Evolutionary conservation across 1,139 yeast species (phyloP).

Genomic region (Suhomyces yuchorum): DNA sequence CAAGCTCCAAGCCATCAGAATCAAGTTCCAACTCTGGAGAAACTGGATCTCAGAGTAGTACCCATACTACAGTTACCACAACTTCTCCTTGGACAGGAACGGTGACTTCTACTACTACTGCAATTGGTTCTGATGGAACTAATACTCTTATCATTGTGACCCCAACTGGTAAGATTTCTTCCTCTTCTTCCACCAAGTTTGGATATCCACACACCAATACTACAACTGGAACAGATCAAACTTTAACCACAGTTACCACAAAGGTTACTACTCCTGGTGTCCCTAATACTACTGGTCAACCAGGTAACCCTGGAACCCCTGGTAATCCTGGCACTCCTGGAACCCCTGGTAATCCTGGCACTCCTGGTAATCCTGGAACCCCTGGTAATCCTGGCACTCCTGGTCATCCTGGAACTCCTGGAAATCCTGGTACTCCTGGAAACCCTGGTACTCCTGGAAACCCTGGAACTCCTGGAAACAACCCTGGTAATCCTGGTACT

Average conservation of each 20-base stretch:
- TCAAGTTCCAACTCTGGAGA: too few species aligned
- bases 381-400: neutral
- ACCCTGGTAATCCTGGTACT: neutral
- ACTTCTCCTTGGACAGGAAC: neutral
- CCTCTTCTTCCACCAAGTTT: too few species aligned
- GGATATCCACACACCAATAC: too few species aligned
- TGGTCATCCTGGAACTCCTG: neutral
- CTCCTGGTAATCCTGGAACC: neutral
- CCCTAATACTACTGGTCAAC: neutral
- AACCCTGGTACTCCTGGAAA: neutral
- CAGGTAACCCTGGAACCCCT: neutral
- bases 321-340: neutral
- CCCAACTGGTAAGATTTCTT: too few species aligned
- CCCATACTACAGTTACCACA: neutral
- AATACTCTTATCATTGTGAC: neutral
- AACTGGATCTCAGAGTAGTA: neutral
- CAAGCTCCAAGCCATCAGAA: neutral
- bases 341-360: neutral
- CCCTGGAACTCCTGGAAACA: neutral
- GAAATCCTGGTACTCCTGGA: neutral
- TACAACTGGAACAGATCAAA: neutral
- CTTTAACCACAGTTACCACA: neutral
- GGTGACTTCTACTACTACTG: neutral
- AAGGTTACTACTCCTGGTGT: neutral
- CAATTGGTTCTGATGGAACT: neutral